These are phyloP conservation scores for Verticillium nonalfalfae DNA, from an alignment of 2,329 filamentous ascomycete species.

Conservation along the genomic window DNA sequence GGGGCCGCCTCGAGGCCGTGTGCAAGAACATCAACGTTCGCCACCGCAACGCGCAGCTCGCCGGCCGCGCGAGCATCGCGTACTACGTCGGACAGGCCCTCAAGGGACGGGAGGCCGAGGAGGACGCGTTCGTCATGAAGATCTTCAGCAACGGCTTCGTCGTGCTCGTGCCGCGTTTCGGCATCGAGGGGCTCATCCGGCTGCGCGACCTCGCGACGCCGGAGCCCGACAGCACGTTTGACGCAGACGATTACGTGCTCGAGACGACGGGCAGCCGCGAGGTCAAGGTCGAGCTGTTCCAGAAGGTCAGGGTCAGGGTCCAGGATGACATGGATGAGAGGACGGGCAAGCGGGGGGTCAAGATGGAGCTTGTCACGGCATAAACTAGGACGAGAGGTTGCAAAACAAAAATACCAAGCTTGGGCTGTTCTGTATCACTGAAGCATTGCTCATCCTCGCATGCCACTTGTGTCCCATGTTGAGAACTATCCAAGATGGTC, in stretches of 20 bases:
- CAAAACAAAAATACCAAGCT: neutral
- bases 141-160: conserved; percentile 98
- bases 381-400: conserved; percentile 1
- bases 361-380: conserved; percentile 57
- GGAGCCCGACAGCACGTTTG: conserved; percentile 75
- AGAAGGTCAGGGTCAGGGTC: conserved; percentile 84
- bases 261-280: conserved; percentile 49
- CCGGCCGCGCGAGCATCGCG: conserved; percentile 87
- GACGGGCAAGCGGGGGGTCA: conserved; percentile 91
- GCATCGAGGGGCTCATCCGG: conserved; percentile 87
- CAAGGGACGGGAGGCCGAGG: conserved; percentile 67
- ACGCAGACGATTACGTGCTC: conserved; percentile 79
- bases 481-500: too few relatives aligned
- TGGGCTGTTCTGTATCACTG: neutral
- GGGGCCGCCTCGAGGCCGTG: conserved; percentile 81
- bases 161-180: conserved; percentile 91
- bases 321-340: conserved; percentile 89
- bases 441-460: too few relatives aligned
- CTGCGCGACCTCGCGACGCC: conserved; percentile 74
- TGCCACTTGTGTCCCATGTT: too few relatives aligned
- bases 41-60: conserved; percentile 94
- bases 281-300: conserved; percentile 73
- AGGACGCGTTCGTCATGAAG: conserved; percentile 94
- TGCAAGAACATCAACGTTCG: conserved; percentile 98
- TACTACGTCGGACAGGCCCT: conserved; percentile 98